phyloP scores from a whole-genome alignment of 352 stramenopile genomes.

The Phytophthora hybrid region DNA sequence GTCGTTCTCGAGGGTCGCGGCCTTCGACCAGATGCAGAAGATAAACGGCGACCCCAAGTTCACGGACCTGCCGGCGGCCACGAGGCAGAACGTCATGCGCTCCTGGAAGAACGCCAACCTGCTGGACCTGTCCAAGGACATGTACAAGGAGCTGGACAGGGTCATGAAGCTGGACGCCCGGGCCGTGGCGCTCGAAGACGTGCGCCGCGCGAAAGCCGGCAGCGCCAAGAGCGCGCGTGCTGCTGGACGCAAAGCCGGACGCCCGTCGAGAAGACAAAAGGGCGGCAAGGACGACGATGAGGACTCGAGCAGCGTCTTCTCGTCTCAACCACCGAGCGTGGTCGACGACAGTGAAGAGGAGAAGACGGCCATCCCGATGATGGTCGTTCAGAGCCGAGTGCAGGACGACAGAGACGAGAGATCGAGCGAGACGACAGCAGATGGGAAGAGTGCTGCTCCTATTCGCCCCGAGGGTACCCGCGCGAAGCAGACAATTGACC shows the following conservation, averaged over 20 bases:
- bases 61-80: slow-evolving; percentile 20
- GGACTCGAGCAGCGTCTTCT: slow-evolving; percentile 19
- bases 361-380: slow-evolving; percentile 24
- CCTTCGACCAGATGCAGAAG: slow-evolving; percentile 47
- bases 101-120: slow-evolving; percentile 49
- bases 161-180: slow-evolving; percentile 37
- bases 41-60: slow-evolving; percentile 41
- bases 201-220: slow-evolving; percentile 31
- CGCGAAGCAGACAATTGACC: not conserved
- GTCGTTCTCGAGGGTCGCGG: slow-evolving; percentile 37
- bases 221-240: slow-evolving; percentile 11
- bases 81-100: slow-evolving; percentile 35
- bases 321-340: slow-evolving; percentile 28
- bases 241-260: slow-evolving; percentile 13
- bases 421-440: not conserved
- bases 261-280: slow-evolving; percentile 24
- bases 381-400: slow-evolving; percentile 15
- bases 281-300: slow-evolving; percentile 24
- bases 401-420: slow-evolving; percentile 8
- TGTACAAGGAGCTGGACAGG: slow-evolving; percentile 33
- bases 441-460: not conserved
- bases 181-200: slow-evolving; percentile 38
- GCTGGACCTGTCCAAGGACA: slow-evolving; percentile 38
- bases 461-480: not conserved
- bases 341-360: slow-evolving; percentile 39